Percentiles rank a stretch among this genome's conserved stretches.
Conservation (phyloP, 164 flowering plant genomes). For the Annona squamosa region DNA sequence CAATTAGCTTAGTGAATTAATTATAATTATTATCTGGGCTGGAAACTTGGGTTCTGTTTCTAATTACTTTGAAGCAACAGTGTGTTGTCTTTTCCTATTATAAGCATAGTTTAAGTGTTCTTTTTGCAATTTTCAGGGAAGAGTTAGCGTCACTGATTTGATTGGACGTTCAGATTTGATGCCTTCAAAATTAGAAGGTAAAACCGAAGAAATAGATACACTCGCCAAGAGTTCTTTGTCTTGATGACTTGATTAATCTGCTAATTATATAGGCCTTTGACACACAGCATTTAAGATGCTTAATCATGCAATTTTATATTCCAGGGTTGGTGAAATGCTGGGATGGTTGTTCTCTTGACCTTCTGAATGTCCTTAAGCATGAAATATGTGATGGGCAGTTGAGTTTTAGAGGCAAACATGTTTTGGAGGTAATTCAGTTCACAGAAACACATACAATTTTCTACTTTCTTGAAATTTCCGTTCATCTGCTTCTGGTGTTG, state of each 20-base stretch:
- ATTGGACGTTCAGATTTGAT: conserved; percentile 64
- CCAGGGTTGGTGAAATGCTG: conserved; percentile 62
- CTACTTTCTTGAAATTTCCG: neutral
- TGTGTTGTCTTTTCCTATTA: neutral
- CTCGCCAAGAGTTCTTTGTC: neutral
- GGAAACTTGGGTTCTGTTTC: neutral
- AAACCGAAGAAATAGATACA: neutral
- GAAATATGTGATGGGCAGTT: conserved; percentile 95
- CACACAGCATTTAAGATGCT: neutral
- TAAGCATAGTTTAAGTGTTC: neutral
- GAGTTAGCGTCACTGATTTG: conserved; percentile 74
- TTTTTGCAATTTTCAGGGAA: conserved; percentile 45
- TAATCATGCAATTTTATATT: neutral
- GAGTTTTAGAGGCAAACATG: conserved; percentile 85
- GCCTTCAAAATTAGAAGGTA: conserved; percentile 74
- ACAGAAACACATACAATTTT: neutral
- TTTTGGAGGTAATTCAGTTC: conserved; percentile 63
- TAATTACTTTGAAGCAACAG: neutral
- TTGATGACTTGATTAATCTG: neutral
- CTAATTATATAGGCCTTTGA: too few relatives aligned
- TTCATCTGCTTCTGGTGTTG: neutral
- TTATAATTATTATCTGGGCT: too few relatives aligned
- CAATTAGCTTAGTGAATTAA: too few relatives aligned
- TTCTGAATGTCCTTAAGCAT: conserved; percentile 74
- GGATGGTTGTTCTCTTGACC: conserved; percentile 67